phyloP scores from a whole-genome alignment of 805 yeast species.

The Candida xyloterini region DNA sequence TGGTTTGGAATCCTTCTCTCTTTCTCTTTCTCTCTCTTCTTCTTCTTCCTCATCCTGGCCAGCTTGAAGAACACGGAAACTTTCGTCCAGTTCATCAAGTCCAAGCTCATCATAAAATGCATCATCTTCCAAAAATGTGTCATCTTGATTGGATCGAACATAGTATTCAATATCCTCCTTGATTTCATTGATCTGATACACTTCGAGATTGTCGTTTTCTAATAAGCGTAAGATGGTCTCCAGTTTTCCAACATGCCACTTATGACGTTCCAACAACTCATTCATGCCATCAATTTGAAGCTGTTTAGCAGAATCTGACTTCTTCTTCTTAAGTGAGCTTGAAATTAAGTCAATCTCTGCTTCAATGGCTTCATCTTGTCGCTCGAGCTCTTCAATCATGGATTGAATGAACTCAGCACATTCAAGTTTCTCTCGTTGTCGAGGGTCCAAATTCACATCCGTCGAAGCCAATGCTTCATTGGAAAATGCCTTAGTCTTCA shows the following conservation, averaged over 20 bases:
- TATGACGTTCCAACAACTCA: conserved; percentile 66
- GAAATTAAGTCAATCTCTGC: conserved; percentile 60
- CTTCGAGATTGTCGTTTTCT: conserved; percentile 76
- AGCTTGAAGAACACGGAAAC: conserved; percentile 23
- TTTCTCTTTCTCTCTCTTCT: conserved; percentile 1
- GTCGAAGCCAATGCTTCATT: conserved; percentile 77
- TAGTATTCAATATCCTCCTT: conserved; percentile 90
- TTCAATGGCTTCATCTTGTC: conserved; percentile 77
- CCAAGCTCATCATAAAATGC: conserved; percentile 86
- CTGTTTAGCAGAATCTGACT: conserved; percentile 51
- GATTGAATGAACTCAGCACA: conserved; percentile 66
- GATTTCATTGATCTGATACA: conserved; percentile 70
- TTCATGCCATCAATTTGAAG: conserved; percentile 60
- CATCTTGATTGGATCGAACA: conserved; percentile 90
- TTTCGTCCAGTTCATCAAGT: conserved; percentile 48
- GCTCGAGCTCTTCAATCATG: conserved; percentile 73
- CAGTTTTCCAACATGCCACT: conserved; percentile 71
- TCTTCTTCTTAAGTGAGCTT: conserved; percentile 53
- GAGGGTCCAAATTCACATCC: conserved; percentile 67
- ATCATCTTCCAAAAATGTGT: conserved; percentile 83
- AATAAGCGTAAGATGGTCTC: conserved; percentile 74
- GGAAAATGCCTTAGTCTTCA: conserved; percentile 91
- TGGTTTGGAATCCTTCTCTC: conserved; percentile 6
- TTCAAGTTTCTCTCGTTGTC: conserved; percentile 74
- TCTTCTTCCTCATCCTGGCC: conserved; percentile 7